phyloP scores from a whole-genome alignment of 2,329 filamentous ascomycete species.

The Coleophoma eucalyptorum region DNA sequence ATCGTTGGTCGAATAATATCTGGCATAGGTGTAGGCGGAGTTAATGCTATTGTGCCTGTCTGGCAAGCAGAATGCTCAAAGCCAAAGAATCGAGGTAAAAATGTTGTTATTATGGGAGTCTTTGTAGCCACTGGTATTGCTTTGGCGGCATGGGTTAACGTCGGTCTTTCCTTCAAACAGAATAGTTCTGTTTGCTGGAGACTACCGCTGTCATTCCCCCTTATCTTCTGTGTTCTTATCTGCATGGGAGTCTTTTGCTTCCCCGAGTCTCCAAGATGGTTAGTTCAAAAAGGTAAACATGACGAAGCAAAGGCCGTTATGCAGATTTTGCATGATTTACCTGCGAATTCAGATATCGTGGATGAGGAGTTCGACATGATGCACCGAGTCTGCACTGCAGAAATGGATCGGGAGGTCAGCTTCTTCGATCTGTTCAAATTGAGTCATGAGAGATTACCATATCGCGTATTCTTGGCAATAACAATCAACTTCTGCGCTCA shows the following conservation, averaged over 20 bases:
- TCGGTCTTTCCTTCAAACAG: constrained; percentile 45
- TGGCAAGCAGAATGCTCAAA: constrained; percentile 11
- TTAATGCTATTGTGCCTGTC: constrained; percentile 29
- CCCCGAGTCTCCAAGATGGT: constrained; percentile 9
- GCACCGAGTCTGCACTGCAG: not conserved
- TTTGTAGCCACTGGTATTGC: constrained; percentile 50
- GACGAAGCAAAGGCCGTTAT: constrained; percentile 14
- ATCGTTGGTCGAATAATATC: constrained; percentile 37
- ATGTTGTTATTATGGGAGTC: constrained; percentile 30
- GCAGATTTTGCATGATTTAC: constrained; percentile 25
- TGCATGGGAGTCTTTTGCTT: constrained; percentile 7
- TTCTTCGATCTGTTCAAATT: constrained; percentile 3
- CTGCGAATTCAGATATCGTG: constrained; percentile 36
- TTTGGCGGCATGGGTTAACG: constrained; percentile 55
- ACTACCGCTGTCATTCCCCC: constrained; percentile 25
- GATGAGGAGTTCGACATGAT: not conserved
- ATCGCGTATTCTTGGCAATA: not conserved
- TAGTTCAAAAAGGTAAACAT: constrained; percentile 18
- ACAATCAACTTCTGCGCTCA: constrained; percentile 22
- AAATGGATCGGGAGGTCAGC: not conserved
- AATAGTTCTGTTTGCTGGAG: constrained; percentile 34
- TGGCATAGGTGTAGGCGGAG: constrained; percentile 28
- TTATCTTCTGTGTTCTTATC: constrained; percentile 26
- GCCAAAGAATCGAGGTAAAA: constrained; percentile 6
- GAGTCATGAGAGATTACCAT: not conserved